Conservation (phyloP, 164 flowering plant species). For the Warburgia ugandensis region DNA sequence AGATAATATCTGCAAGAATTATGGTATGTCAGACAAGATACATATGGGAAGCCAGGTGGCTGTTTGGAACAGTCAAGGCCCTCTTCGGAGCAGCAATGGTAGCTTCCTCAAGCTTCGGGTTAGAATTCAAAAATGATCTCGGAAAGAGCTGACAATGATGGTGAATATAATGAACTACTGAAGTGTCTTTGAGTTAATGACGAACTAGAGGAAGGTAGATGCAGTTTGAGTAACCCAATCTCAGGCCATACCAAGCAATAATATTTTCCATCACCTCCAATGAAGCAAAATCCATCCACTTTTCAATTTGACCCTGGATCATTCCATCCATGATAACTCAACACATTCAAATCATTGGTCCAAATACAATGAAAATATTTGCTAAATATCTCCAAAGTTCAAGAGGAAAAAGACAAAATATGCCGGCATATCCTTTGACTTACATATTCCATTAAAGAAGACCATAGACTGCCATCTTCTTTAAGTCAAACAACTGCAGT, state of each 20-base stretch:
- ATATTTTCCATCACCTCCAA: conserved; percentile 53
- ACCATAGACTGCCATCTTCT: conserved; percentile 52
- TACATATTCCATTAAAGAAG: conserved; percentile 68
- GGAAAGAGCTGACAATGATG: background rate
- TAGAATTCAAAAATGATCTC: background rate
- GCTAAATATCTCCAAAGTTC: background rate
- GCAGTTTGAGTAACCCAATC: conserved; percentile 40
- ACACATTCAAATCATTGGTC: background rate
- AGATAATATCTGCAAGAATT: conserved; percentile 55
- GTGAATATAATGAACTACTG: background rate
- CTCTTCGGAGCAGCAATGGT: conserved; percentile 70
- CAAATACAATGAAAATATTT: background rate
- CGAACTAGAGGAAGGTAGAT: conserved; percentile 7
- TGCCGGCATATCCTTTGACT: too few relatives aligned
- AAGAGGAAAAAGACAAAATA: background rate
- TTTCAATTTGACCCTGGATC: conserved; percentile 57
- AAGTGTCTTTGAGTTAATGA: background rate
- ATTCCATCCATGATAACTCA: background rate
- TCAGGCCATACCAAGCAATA: conserved; percentile 37
- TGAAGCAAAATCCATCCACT: conserved; percentile 84
- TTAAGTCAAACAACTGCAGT: conserved; percentile 62
- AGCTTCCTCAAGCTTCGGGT: conserved; percentile 55
- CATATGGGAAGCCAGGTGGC: conserved; percentile 74
- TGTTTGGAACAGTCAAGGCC: conserved; percentile 57
- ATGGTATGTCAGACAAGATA: conserved; percentile 45